phyloP scores from a whole-genome alignment of 1,284 basidiomycete species.

The Heterobasidion occidentale region DNA sequence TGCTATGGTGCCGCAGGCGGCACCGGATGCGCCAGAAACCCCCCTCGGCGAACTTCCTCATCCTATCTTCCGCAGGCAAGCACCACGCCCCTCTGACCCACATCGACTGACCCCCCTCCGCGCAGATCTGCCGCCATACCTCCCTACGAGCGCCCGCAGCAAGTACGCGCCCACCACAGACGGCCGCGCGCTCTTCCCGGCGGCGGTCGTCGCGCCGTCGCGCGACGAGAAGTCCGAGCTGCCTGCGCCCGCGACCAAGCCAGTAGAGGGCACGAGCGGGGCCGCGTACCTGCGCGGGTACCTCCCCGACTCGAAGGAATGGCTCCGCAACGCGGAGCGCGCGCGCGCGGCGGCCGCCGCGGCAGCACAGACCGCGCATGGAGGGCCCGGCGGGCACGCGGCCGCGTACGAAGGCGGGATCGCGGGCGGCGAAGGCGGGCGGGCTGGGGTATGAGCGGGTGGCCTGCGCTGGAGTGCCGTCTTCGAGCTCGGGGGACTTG shows the following conservation, averaged over 20 bases:
- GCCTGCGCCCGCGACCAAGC: neutral
- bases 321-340: neutral
- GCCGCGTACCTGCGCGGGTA: slow-evolving; percentile 1
- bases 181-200: no score
- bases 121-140: no score
- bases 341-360: neutral
- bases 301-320: slow-evolving; percentile 3
- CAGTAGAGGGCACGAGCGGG: neutral
- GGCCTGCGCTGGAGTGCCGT: no score
- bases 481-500: no score
- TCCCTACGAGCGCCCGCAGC: no score
- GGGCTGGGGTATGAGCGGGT: neutral
- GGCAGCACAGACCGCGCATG: neutral
- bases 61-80: neutral
- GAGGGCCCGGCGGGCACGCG: neutral
- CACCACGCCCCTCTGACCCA: no score
- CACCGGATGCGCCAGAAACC: neutral
- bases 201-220: neutral
- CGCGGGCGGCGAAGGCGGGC: neutral
- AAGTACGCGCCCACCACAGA: no score
- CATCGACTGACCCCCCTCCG: no score
- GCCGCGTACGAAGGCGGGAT: neutral
- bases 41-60: neutral
- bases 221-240: neutral
- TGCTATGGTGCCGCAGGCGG: no score